Evolutionary conservation across 495 filamentous ascomycete genomes (phyloP), one percentile per base, ranked within the genome.

Genomic region (Astrocystis sublimbata): DNA sequence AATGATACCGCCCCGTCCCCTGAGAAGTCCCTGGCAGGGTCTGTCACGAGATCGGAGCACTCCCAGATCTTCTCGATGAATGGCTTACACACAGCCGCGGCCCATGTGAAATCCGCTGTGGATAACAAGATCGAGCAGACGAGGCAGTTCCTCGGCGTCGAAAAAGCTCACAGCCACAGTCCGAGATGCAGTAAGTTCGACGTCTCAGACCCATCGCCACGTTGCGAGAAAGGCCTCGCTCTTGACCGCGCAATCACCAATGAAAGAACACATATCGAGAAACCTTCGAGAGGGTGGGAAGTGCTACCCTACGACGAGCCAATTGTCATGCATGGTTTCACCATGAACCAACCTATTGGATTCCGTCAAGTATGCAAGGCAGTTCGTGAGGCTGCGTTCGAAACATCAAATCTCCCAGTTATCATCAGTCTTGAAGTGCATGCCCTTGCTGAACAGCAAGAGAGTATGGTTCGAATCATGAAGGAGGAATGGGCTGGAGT

Each of bases 401-500:
- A 88, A 24, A 83, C 76, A 2, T 81, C 76, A 62, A 83, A 89
- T 35, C 79, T 96, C 9, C 93, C 93, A 0, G 78, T 98, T 6
- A 93, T 98, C 42, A 82, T 97, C 63, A 96, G 91, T 68, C 78
- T 98, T 4, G 93, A 98, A 76, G 91, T 97, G 1, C 93, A 96
- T 71, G 89, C 90, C 8, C 84, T 86, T 46, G 72, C 80, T 1
- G 86, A 89, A 30, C 93, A 98, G 72, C 93, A 98, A 71, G 85
- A 89, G 62, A 82, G 86, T 28, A 96, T 97, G 89, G 92, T 96
- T 0, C 81, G 92, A 57, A 97, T 97, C 54, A 97, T 98, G 87
- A 86, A 86, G 60, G 85, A 96, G 60, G 87, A 88, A 42, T 98
- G 92, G 91, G 84, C 78, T 36, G 88, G 82, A 0, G 70, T 89